Evolutionary conservation across 257 asterid genomes (phyloP).

Genomic region (Solanum pimpinellifolium): DNA sequence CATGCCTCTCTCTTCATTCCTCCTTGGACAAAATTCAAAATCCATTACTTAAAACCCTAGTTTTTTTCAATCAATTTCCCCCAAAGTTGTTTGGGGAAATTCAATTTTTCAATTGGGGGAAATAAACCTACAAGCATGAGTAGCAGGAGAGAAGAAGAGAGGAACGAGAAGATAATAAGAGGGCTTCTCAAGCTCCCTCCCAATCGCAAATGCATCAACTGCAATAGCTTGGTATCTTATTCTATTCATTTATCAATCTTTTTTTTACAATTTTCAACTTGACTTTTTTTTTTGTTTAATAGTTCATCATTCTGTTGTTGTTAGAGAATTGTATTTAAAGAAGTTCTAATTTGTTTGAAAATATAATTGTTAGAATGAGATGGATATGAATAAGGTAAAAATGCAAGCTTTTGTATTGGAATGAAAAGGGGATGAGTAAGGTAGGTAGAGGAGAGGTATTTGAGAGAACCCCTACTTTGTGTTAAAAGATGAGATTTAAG

Average conservation of each 20-base stretch:
- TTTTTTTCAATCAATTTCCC: background rate
- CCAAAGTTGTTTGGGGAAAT: slow-evolving; percentile 1
- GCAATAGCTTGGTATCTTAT: slow-evolving; percentile 66
- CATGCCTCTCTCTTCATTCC: slow-evolving; percentile 18
- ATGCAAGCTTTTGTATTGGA: background rate
- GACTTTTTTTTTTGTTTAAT: background rate
- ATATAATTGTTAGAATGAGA: background rate
- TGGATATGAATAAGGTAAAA: background rate
- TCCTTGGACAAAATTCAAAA: background rate
- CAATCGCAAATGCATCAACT: slow-evolving; percentile 92
- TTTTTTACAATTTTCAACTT: background rate
- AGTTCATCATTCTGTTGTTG: background rate
- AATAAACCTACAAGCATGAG: slow-evolving; percentile 7
- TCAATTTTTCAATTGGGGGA: background rate
- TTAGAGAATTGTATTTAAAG: background rate
- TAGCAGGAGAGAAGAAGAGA: slow-evolving; percentile 72
- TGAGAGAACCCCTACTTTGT: background rate
- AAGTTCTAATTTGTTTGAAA: background rate
- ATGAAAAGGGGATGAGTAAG: background rate
- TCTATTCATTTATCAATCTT: background rate
- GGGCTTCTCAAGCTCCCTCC: slow-evolving; percentile 98
- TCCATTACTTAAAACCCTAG: slow-evolving; percentile 7
- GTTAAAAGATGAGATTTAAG: background rate
- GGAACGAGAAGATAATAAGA: slow-evolving; percentile 84
- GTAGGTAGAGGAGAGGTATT: background rate